Evolutionary conservation across 495 filamentous ascomycete genomes (phyloP).

Genomic region (Aspergillus cavernicola): DNA sequence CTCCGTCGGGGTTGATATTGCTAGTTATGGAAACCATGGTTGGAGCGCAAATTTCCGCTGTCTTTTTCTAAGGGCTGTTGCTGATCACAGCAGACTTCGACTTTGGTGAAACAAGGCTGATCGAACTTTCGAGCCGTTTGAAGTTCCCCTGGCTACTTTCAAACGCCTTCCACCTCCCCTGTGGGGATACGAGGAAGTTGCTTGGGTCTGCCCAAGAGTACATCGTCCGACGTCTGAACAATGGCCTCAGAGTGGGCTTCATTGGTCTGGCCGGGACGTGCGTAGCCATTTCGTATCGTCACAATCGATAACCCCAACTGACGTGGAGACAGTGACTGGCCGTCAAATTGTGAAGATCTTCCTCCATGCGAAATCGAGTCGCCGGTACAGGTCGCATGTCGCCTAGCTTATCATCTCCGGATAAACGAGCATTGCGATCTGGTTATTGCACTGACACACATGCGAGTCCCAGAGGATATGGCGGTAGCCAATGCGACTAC

Average conservation of each 20-base stretch:
- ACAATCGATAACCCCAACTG: not conserved
- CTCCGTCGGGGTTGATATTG: not conserved
- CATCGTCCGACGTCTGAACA: not conserved
- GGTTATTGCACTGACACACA: slow-evolving; percentile 1
- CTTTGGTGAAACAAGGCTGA: not conserved
- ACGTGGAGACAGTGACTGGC: slow-evolving; percentile 2
- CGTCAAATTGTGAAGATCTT: not conserved
- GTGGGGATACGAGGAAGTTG: not conserved
- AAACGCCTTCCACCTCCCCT: not conserved
- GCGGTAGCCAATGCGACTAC: not conserved
- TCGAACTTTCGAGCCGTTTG: not conserved
- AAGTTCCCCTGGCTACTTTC: slow-evolving; percentile 3
- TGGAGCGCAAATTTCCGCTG: not conserved
- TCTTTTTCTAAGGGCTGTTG: not conserved
- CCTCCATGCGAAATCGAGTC: slow-evolving; percentile 1
- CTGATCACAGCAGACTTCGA: not conserved
- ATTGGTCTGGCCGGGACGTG: not conserved
- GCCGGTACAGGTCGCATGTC: not conserved
- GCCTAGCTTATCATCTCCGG: not conserved
- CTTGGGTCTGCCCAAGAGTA: not conserved
- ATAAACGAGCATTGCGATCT: not conserved
- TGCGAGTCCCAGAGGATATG: slow-evolving; percentile 3
- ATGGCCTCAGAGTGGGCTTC: not conserved
- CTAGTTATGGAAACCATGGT: slow-evolving; percentile 4
- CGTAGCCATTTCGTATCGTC: not conserved